These are phyloP conservation scores for Aspergillus melleus DNA, from an alignment of 2,329 filamentous ascomycete genomes.

Conservation along the genomic window DNA sequence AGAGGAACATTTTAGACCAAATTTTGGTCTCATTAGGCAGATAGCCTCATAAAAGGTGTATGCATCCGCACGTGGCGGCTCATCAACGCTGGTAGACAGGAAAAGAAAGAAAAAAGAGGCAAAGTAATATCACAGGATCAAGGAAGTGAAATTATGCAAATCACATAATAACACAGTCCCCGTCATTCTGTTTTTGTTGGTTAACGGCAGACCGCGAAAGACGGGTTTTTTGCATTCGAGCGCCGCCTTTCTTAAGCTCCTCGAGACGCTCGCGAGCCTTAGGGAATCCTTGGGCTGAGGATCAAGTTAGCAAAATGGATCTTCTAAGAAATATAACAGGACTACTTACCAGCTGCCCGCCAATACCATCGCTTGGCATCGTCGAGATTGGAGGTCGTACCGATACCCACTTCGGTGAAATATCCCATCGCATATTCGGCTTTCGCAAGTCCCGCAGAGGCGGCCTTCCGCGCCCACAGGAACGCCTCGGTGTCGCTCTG, in stretches of 20 bases:
- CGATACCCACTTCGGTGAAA: slow-evolving; percentile 94
- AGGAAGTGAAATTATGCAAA: slow-evolving; percentile 7
- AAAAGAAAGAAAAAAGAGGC: background rate
- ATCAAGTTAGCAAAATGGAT: slow-evolving; percentile 8
- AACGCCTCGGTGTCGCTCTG: slow-evolving; percentile 97
- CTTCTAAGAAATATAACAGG: background rate
- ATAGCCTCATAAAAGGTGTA: background rate
- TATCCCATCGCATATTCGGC: slow-evolving; percentile 98
- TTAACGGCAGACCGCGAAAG: slow-evolving; percentile 81
- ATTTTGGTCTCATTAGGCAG: background rate
- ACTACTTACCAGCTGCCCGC: slow-evolving; percentile 80
- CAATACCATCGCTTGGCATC: slow-evolving; percentile 99
- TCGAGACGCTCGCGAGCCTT: slow-evolving; percentile 92
- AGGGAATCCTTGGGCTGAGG: slow-evolving; percentile 82
- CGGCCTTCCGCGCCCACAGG: slow-evolving; percentile 93
- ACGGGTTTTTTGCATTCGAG: slow-evolving; percentile 69
- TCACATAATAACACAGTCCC: slow-evolving; percentile 67
- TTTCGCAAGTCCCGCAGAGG: slow-evolving; percentile 82
- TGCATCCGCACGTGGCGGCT: background rate
- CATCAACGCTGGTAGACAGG: slow-evolving; percentile 3
- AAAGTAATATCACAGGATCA: slow-evolving; percentile 26
- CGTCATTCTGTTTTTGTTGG: slow-evolving; percentile 83
- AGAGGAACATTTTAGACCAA: background rate
- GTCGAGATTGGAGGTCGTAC: slow-evolving; percentile 79
- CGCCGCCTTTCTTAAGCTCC: slow-evolving; percentile 80